Percentiles rank a stretch among this genome's conserved stretches.
Conservation (phyloP, 371 early-diverging fungal genomes). For the Rhizopus arrhizus region DNA sequence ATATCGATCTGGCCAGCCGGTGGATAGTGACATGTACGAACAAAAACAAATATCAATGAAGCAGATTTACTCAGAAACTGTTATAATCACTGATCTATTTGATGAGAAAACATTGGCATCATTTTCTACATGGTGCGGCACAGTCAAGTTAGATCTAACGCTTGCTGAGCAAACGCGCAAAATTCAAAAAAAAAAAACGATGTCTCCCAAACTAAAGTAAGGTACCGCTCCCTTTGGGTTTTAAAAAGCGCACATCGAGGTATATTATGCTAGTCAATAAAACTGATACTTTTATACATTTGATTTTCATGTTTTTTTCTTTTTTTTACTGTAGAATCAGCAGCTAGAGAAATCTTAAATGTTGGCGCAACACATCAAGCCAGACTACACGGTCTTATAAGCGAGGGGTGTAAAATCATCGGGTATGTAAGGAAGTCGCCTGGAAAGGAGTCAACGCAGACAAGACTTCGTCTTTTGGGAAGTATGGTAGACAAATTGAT, state of each 20-base stretch:
- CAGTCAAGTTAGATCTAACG: constrained; percentile 22
- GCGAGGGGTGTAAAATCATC: constrained; percentile 14
- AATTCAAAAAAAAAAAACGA: constrained; percentile 14
- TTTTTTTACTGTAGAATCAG: constrained; percentile 21
- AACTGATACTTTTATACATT: constrained; percentile 24
- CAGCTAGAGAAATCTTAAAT: constrained; percentile 12
- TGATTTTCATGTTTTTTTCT: constrained; percentile 23
- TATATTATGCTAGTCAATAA: constrained; percentile 17
- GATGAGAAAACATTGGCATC: constrained; percentile 18
- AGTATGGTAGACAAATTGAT: constrained; percentile 19
- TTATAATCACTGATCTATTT: constrained; percentile 18
- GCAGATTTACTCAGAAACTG: constrained; percentile 23
- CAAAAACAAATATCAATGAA: constrained; percentile 26
- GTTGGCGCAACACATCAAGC: constrained; percentile 18
- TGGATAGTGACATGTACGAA: constrained; percentile 22
- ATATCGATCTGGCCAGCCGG: constrained; percentile 16
- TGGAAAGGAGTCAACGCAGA: constrained; percentile 18
- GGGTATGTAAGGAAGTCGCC: constrained; percentile 22
- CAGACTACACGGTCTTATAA: constrained; percentile 15
- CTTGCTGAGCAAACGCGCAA: constrained; percentile 15
- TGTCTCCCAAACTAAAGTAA: constrained; percentile 17
- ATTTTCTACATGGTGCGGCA: constrained; percentile 23
- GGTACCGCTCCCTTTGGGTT: constrained; percentile 24
- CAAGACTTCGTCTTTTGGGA: constrained; percentile 15
- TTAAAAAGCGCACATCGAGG: constrained; percentile 22